A percentile compares a stretch with the other conserved stretches of the same genome.
Conservation (phyloP, 176 grass and related monocot species). For the Tillandsia leiboldiana region DNA sequence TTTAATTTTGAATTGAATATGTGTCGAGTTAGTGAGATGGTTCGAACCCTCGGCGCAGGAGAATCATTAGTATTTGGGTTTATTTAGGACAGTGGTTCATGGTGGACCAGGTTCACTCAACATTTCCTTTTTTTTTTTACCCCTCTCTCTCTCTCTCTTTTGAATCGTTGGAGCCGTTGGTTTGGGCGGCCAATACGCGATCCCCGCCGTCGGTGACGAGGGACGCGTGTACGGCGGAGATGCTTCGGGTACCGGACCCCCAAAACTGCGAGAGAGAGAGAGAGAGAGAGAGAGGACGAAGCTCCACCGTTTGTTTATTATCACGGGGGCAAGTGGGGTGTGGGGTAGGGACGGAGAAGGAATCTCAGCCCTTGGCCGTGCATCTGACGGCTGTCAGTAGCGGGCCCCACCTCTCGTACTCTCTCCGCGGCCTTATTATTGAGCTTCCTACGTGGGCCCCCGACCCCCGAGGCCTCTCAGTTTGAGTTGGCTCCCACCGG, state of each 20-base stretch:
- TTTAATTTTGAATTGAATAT: too few relatives aligned
- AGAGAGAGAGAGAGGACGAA: background rate
- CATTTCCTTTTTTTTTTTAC: background rate
- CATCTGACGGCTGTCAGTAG: constrained; percentile 1
- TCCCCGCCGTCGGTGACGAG: background rate
- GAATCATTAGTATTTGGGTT: too few relatives aligned
- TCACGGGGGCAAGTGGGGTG: background rate
- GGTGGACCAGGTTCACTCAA: too few relatives aligned
- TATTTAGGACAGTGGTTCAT: too few relatives aligned
- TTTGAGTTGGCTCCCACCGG: background rate
- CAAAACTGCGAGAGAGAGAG: background rate
- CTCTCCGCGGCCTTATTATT: too few relatives aligned
- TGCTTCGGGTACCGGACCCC: background rate
- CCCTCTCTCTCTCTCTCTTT: background rate
- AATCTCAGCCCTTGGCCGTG: background rate
- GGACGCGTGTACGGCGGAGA: background rate
- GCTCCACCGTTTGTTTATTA: constrained; percentile 3
- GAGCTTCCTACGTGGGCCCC: background rate
- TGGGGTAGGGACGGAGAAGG: background rate
- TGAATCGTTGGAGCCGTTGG: background rate
- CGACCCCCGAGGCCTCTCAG: too few relatives aligned
- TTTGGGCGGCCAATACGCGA: background rate
- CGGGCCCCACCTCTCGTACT: background rate
- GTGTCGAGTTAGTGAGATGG: too few relatives aligned
- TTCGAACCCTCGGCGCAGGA: too few relatives aligned